Conservation (phyloP, 2,329 filamentous ascomycete species). For the Geosmithia putterillii region DNA sequence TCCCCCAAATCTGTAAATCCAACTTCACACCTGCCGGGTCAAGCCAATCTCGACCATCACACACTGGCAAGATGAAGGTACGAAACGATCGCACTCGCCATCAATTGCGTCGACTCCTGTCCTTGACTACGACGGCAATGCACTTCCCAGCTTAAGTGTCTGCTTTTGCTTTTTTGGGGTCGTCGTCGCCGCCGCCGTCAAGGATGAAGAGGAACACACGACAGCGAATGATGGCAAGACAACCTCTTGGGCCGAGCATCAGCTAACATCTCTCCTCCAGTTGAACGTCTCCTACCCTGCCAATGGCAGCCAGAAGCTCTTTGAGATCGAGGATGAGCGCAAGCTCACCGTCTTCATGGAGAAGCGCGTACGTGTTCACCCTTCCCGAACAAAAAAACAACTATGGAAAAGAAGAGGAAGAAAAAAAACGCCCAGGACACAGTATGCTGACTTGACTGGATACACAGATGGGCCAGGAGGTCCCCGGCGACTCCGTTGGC, state of each 20-base stretch:
- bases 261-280: constrained; percentile 19
- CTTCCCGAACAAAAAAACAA: constrained; percentile 3
- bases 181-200: background rate
- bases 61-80: constrained; percentile 37
- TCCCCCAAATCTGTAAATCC: constrained; percentile 10
- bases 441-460: constrained; percentile 17
- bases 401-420: background rate
- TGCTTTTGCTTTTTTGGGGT: background rate
- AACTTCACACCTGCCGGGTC: constrained; percentile 17
- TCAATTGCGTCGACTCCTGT: background rate
- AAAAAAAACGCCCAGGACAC: background rate
- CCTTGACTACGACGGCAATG: background rate
- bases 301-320: constrained; percentile 99
- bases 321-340: constrained; percentile 98
- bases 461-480: constrained; percentile 72
- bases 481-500: constrained; percentile 86
- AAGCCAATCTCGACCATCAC: constrained; percentile 32
- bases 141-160: background rate
- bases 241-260: background rate
- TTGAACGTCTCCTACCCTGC: constrained; percentile 76
- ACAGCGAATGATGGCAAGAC: background rate
- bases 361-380: constrained; percentile 59
- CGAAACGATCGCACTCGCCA: constrained; percentile 4
- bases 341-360: constrained; percentile 99
- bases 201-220: background rate